Conservation (phyloP, 192 early-diverging fungal genomes). For the Backusella morwellensis region DNA sequence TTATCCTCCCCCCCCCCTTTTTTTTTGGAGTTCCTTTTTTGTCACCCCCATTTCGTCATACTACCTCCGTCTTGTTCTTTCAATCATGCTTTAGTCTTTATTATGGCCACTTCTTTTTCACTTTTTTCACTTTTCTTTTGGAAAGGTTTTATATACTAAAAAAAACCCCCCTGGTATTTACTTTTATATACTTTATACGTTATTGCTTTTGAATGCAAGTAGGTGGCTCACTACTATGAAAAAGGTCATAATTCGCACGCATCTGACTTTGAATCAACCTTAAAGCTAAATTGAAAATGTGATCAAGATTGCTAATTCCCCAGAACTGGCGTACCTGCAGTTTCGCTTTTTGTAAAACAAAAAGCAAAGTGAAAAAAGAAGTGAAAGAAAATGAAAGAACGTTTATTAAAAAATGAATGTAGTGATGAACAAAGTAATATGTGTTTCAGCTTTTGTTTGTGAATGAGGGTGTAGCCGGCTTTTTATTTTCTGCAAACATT, state of each 20-base stretch:
- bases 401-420: not conserved
- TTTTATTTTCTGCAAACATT: not conserved
- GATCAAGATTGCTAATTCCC: not conserved
- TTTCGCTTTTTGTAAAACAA: not conserved
- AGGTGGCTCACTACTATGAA: not conserved
- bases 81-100: not conserved
- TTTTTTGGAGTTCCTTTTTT: not conserved
- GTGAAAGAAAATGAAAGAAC: not conserved
- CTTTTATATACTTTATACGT: not conserved
- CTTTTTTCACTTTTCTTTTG: not conserved
- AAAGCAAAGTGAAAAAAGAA: not conserved
- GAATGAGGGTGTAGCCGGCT: not conserved
- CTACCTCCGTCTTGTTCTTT: not conserved
- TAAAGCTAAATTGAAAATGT: constrained; percentile 1
- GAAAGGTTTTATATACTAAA: not conserved
- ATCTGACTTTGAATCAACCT: not conserved
- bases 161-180: not conserved
- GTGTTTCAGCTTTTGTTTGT: not conserved
- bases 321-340: not conserved
- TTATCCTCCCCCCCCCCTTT: not conserved
- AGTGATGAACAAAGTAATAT: not conserved
- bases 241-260: not conserved
- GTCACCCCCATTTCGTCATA: constrained; percentile 1
- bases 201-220: no score
- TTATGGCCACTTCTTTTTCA: not conserved